Evolutionary conservation across 345 rosid genomes (phyloP), one percentile per base, ranked within the genome.

Genomic region (Bretschneidera sinensis): DNA sequence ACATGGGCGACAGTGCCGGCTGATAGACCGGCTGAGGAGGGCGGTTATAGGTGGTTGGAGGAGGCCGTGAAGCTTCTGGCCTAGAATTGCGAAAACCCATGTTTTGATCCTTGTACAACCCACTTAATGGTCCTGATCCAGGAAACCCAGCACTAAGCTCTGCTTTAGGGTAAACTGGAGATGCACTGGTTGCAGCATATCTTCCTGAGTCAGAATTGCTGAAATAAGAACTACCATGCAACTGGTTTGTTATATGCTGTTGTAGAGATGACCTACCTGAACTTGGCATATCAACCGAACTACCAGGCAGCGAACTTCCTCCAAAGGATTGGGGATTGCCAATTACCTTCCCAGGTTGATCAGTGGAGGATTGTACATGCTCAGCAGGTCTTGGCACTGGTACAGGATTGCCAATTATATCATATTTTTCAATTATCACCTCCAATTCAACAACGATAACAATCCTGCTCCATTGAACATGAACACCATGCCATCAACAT

Each of bases 391-490:
- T 81, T 51, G 67, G 74, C 13, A 57, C 52, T 1, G 60, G 47
- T 31, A 66, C 77, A 70, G 83, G 83, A 43, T 80, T 71, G 43
- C 91, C 87, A 73, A 89, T 82, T 5, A 74, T 58, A 62, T 74
- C 71, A 51, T 62, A 77, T 52, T 70, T 78, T 69, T 71, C 79
- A 33, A 43, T 34, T 23, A 85, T 20, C 31, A 92, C 79, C 8
- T 77, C 89, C 86, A 92, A 24, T 28, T 83, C 78, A 57, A 81
- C 59, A 56, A 89, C 71, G 25, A 89, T 69, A 58, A 92, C 80
- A 75, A 92, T 77, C 89, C 98, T 92, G 84, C 50, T 21, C 52
- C 24, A 18, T n/a, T 13, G 9, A 35, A 59, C 48, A 60, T 2
- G 63, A 25, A 8, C 13, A 56, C 24, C 56, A 51, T 9, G 9